Evolutionary conservation across 345 rosid species (phyloP).

Genomic region (Clausena lansium): DNA sequence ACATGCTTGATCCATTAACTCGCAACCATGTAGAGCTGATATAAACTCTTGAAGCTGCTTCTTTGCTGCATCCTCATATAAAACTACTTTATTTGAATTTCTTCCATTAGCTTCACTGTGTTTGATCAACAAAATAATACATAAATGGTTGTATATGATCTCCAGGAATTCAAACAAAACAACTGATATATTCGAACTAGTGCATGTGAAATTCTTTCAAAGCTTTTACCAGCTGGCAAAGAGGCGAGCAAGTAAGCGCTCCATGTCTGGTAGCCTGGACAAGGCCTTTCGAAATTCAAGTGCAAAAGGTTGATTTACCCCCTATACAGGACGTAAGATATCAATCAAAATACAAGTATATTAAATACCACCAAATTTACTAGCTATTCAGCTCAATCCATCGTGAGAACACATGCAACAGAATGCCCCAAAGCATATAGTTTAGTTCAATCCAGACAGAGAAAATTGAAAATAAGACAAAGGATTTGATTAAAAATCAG

Average conservation of each 20-base stretch:
- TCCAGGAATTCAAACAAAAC: neutral
- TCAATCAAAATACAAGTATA: conserved; percentile 14
- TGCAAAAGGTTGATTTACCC: conserved; percentile 54
- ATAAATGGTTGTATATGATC: neutral
- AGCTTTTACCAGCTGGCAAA: conserved; percentile 69
- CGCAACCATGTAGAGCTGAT: conserved; percentile 83
- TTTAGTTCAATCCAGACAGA: neutral
- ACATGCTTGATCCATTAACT: conserved; percentile 74
- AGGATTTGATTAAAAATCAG: neutral
- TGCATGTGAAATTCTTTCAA: conserved; percentile 14
- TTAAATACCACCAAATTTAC: neutral
- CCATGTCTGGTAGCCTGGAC: conserved; percentile 91
- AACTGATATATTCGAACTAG: neutral
- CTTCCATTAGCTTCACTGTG: conserved; percentile 91
- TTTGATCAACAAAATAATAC: conserved; percentile 7
- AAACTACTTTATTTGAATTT: conserved; percentile 75
- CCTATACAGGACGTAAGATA: conserved; percentile 46
- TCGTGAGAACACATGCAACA: neutral
- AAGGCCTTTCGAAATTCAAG: conserved; percentile 76
- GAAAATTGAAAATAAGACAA: neutral
- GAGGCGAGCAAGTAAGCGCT: conserved; percentile 78
- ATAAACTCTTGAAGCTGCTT: conserved; percentile 86
- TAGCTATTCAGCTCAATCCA: conserved; percentile 1
- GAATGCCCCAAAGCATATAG: neutral
- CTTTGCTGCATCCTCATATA: conserved; percentile 91